A percentile compares a stretch with the other conserved stretches of the same genome.
phyloP scores from a whole-genome alignment of 352 stramenopile genomes.

The Pythium phragmitis region DNA sequence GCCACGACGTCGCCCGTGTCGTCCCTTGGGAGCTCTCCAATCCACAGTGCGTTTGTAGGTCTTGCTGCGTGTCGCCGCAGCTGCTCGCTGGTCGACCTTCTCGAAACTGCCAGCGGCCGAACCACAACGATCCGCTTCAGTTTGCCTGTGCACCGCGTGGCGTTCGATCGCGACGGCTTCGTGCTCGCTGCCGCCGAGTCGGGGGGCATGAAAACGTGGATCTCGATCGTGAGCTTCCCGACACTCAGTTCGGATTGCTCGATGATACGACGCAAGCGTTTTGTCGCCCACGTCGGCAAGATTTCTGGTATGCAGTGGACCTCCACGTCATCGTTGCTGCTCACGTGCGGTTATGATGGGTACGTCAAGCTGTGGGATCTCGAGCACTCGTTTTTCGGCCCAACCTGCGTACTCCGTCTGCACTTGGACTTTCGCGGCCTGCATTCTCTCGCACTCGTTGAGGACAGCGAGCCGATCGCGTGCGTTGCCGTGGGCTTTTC shows the following conservation, averaged over 20 bases:
- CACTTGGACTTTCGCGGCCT: constrained; percentile 51
- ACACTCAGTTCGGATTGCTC: constrained; percentile 12
- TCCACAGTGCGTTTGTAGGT: constrained; percentile 6
- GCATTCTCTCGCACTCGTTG: constrained; percentile 35
- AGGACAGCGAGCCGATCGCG: constrained; percentile 23
- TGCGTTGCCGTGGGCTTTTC: constrained; percentile 39
- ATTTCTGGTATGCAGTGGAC: constrained; percentile 59
- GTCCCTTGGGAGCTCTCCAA: not conserved
- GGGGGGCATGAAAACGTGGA: constrained; percentile 47
- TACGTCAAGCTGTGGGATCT: constrained; percentile 73
- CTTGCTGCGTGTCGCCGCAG: constrained; percentile 16
- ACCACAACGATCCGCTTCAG: constrained; percentile 31
- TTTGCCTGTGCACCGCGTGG: constrained; percentile 36
- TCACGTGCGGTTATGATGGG: constrained; percentile 52
- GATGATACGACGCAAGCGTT: constrained; percentile 32
- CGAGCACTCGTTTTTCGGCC: not conserved
- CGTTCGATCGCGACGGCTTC: constrained; percentile 41
- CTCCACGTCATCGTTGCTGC: constrained; percentile 32
- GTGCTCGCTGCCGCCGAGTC: constrained; percentile 43
- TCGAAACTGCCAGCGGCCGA: not conserved
- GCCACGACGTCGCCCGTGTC: not conserved
- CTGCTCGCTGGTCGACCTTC: constrained; percentile 9
- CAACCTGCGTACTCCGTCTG: constrained; percentile 33
- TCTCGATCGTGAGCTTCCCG: constrained; percentile 43
- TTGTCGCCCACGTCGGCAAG: constrained; percentile 55